Conservation (phyloP, 805 yeast genomes). For the Candida gorgasii region DNA sequence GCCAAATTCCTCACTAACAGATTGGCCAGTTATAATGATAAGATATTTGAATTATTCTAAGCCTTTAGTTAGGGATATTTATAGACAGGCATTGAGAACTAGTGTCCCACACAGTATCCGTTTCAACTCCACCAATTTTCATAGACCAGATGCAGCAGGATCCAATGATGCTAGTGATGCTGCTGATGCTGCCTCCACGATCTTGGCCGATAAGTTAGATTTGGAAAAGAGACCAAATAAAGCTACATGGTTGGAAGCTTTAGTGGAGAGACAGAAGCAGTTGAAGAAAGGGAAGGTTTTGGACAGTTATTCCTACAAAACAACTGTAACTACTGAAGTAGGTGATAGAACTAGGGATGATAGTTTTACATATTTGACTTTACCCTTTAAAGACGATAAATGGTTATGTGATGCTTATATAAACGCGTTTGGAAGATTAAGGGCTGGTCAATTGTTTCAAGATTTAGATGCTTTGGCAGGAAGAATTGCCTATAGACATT, state of each 20-base stretch:
- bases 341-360: slow-evolving; percentile 75
- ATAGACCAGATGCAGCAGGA: slow-evolving; percentile 38
- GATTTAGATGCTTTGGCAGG: slow-evolving; percentile 95
- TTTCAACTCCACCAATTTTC: slow-evolving; percentile 22
- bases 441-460: slow-evolving; percentile 92
- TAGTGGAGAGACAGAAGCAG: slow-evolving; percentile 70
- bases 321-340: slow-evolving; percentile 69
- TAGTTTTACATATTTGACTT: slow-evolving; percentile 65
- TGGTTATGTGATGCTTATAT: slow-evolving; percentile 85
- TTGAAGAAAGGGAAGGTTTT: slow-evolving; percentile 69
- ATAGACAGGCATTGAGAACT: no score
- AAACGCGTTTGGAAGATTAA: slow-evolving; percentile 85
- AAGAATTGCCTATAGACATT: slow-evolving; percentile 87
- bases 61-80: no score
- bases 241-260: slow-evolving; percentile 87
- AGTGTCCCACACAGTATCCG: background rate
- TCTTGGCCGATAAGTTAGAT: slow-evolving; percentile 61
- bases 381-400: slow-evolving; percentile 83
- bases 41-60: background rate
- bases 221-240: slow-evolving; percentile 41
- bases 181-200: slow-evolving; percentile 76
- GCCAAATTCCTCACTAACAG: background rate
- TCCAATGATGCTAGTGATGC: slow-evolving; percentile 56
- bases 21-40: slow-evolving; percentile 3
- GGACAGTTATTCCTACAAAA: slow-evolving; percentile 69